Conservation (phyloP, 495 filamentous ascomycete genomes). For the Daldinia concentrica region DNA sequence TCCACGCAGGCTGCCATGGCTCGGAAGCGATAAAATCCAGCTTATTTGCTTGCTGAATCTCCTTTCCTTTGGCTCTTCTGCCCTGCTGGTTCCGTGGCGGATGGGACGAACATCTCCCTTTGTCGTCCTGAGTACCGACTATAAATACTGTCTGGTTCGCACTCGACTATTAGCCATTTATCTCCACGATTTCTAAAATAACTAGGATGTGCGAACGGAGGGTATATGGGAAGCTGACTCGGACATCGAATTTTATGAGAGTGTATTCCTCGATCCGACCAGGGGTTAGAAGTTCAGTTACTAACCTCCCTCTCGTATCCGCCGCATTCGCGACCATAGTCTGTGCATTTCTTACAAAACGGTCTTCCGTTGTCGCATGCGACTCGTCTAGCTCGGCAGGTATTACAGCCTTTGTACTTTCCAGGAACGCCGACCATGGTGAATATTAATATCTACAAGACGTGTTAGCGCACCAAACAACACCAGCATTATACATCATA, state of each 20-base stretch:
- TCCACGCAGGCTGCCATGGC: conserved; percentile 56
- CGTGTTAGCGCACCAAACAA: conserved; percentile 19
- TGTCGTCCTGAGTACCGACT: conserved; percentile 55
- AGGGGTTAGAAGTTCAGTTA: conserved; percentile 10
- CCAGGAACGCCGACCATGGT: conserved; percentile 58
- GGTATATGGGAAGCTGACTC: conserved; percentile 14
- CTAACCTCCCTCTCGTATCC: conserved; percentile 65
- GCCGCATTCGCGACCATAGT: conserved; percentile 69
- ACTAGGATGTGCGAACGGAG: not conserved
- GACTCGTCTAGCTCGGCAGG: conserved; percentile 54
- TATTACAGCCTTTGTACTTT: conserved; percentile 60
- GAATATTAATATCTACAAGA: conserved; percentile 22
- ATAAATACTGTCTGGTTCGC: conserved; percentile 56
- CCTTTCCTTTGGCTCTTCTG: conserved; percentile 35
- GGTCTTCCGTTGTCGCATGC: conserved; percentile 70
- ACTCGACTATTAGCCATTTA: conserved; percentile 12
- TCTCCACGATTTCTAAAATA: not conserved
- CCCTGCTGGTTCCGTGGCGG: conserved; percentile 54
- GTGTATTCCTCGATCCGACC: conserved; percentile 13
- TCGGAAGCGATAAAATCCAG: conserved; percentile 43
- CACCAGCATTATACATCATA: not conserved
- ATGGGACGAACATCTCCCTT: conserved; percentile 57
- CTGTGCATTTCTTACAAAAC: conserved; percentile 69
- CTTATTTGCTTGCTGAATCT: conserved; percentile 21
- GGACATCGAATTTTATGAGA: conserved; percentile 3